These are phyloP conservation scores for Alternaria arborescens DNA, from an alignment of 2,329 filamentous ascomycete species.

Conservation along the genomic window DNA sequence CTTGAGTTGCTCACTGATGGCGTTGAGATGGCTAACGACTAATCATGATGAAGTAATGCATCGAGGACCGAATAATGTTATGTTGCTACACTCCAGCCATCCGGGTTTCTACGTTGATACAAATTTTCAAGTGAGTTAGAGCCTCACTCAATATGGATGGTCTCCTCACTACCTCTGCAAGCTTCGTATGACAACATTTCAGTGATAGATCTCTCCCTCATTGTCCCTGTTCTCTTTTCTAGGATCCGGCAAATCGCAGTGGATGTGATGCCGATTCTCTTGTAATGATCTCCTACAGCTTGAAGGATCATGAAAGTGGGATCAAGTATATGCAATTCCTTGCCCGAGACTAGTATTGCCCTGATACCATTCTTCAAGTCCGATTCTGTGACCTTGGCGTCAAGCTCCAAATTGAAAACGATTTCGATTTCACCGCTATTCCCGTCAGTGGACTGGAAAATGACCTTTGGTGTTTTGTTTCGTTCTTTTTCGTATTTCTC, in stretches of 20 bases:
- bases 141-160: background rate
- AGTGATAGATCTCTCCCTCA: no score
- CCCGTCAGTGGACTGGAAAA: background rate
- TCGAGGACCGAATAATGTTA: accelerated
- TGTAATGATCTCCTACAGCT: background rate
- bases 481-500: no score
- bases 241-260: no score
- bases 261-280: background rate
- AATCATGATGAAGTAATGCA: no score
- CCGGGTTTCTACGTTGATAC: no score
- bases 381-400: accelerated
- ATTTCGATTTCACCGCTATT: accelerated
- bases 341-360: background rate
- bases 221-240: no score
- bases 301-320: background rate
- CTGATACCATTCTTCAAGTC: background rate
- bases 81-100: accelerated
- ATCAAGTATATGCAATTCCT: no score
- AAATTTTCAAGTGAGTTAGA: accelerated
- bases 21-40: no score
- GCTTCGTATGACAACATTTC: no score
- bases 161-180: accelerated
- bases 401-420: background rate
- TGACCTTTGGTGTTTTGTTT: no score
- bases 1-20: no score